Evolutionary conservation across 495 filamentous ascomycete species (phyloP).

Genomic region (Neurospora tetrasperma): DNA sequence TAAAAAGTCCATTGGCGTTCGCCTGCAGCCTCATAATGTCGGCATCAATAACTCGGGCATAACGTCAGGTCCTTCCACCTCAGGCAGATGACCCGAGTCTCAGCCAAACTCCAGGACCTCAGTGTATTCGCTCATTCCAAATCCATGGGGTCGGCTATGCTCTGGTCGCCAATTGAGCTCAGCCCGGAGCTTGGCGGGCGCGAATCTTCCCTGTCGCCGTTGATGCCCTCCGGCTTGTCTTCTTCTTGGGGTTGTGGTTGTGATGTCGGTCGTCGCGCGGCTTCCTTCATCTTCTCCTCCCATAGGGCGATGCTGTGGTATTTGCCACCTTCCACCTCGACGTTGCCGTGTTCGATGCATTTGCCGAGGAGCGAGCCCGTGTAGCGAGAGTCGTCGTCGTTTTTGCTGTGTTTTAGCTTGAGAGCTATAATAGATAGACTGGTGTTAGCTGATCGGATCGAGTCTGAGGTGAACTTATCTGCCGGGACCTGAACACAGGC

Average conservation of each 20-base stretch:
- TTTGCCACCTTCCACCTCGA: conserved; percentile 63
- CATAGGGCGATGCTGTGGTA: conserved; percentile 59
- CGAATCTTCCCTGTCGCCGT: conserved; percentile 22
- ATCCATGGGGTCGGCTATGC: conserved; percentile 33
- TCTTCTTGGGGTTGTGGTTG: conserved; percentile 8
- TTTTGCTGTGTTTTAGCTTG: conserved; percentile 79
- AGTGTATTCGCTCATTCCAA: background rate
- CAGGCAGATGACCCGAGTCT: background rate
- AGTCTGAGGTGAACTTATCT: background rate
- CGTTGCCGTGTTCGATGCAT: conserved; percentile 50
- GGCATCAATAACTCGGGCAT: background rate
- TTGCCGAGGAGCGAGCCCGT: conserved; percentile 70
- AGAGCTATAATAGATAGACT: conserved; percentile 32
- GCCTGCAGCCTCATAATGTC: background rate
- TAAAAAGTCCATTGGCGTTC: background rate
- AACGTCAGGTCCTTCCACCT: background rate
- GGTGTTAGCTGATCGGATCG: background rate
- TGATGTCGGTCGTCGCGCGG: conserved; percentile 13
- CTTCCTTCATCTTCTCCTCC: conserved; percentile 29
- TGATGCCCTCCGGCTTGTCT: background rate
- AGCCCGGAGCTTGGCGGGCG: conserved; percentile 40
- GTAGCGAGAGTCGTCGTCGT: conserved; percentile 66
- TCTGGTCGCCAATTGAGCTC: conserved; percentile 40
- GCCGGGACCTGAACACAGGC: background rate
- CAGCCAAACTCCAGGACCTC: conserved; percentile 9